Evolutionary conservation across 345 rosid genomes (phyloP), one percentile per base, ranked within the genome.

Genomic region (Isatis tinctoria): DNA sequence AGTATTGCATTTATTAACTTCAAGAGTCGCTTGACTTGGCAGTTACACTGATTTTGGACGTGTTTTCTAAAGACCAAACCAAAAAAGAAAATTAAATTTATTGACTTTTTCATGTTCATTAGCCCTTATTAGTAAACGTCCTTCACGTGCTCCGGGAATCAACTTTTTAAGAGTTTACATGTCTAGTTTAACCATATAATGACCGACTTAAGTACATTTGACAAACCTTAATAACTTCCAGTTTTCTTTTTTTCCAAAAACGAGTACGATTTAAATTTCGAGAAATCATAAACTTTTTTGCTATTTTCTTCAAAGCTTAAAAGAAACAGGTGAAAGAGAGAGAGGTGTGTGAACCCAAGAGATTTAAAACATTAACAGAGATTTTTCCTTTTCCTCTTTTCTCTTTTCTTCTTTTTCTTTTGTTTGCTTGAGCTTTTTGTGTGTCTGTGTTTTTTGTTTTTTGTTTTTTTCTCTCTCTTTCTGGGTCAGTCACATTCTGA

Each of bases 81-180:
- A 51, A 51, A 24, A 51, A 2, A 47, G 8, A 24, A 11, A 51
- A 51, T 6, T 48, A 48, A 48, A 48, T 10, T 27, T 5, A 20
- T 49, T 49, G 54, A 49, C 54, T 70, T 75, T 56, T 45, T 54
- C 70, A 76, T 63, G 65, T 53, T 54, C 62, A 12, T 24, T 12
- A 56, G 27, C 60, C 63, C 28, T 68, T 17, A 48, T 67, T 59
- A 74, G 60, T 64, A 64, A 70, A 57, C 60, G 18, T 24, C 62
- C 56, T 65, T 58, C 80, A 77, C 76, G 80, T 71, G 80, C 80
- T 64, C 66, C 39, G 0, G 26, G 62, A 70, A 70, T 77, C 67
- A 70, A 53, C 65, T 54, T 63, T 37, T 28, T 4, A 20, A 6
- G 41, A 13, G 32, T 52, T 76, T 54, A 69, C 8, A 62, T 54